Evolutionary conservation across 495 filamentous ascomycete species (phyloP), one percentile per base, ranked within the genome.

Genomic region (Chaetomium tenue): DNA sequence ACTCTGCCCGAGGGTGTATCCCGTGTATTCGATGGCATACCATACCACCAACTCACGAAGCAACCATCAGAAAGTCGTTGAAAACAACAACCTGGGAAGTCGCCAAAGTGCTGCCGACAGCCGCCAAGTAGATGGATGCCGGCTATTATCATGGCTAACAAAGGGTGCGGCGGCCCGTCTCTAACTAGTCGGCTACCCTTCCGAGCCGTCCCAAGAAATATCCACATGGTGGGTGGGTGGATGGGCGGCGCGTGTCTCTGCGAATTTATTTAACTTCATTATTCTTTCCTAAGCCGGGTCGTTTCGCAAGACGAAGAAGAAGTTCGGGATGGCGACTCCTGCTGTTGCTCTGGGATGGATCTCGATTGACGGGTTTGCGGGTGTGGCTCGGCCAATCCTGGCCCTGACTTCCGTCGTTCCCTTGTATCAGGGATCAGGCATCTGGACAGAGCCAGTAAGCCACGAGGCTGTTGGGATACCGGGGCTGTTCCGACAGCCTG

Each of bases 151-250:
- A 39, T n/a, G 33, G 23, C 11, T 22, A 11, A 22, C 26, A 5
- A 40, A 62, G 26, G 56, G 47, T 61, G 26, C 63, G 42, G 48
- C 54, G 48, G 44, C 53, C 47, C 53, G 60, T 55, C 53, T 18
- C 46, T 58, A 44, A 3, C 30, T 33, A 8, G 22, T 68, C 69
- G 61, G 66, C 26, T 71, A 52, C 40, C 58, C 47, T 68, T 60
- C 69, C 69, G 69, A 71, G 66, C 69, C 69, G 66, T 56, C 64
- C 48, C 22, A 13, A 30, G 8, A 13, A 22, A 18, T 54, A 6
- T 2, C 28, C 15, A 37, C 16, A 11, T n/a, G 53, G 18, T 22
- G 28, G 52, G 39, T 22, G 28, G n/a, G n/a, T n/a, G n/a, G n/a
- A n/a, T n/a, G n/a, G n/a, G n/a, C n/a, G n/a, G 23, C 16, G 50